These are phyloP conservation scores for Talaromyces adpressus DNA, from an alignment of 495 filamentous ascomycete species.

Conservation along the genomic window DNA sequence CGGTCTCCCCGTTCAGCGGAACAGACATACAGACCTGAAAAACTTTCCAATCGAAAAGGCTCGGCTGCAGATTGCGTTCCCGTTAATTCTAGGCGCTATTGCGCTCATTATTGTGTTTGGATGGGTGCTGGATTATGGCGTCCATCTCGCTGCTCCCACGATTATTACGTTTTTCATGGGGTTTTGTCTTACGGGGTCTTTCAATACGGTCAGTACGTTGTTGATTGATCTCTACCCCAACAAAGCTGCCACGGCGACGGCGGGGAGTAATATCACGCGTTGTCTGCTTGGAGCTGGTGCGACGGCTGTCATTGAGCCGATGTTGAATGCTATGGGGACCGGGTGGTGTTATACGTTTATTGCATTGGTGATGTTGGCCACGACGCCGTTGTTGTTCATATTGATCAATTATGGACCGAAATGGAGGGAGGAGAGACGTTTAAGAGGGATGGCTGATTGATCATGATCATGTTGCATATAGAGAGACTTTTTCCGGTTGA, in stretches of 20 bases:
- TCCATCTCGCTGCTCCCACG: conserved; percentile 36
- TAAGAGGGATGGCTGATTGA: neutral
- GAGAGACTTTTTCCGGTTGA: neutral
- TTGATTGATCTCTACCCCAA: conserved; percentile 60
- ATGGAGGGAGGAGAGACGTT: conserved; percentile 39
- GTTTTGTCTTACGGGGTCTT: conserved; percentile 45
- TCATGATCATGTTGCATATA: neutral
- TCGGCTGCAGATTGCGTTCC: conserved; percentile 24
- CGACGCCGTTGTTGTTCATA: conserved; percentile 45
- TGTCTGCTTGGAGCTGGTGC: conserved; percentile 62
- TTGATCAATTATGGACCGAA: conserved; percentile 35
- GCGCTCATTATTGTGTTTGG: conserved; percentile 31
- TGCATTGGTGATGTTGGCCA: conserved; percentile 43
- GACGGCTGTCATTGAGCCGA: conserved; percentile 57
- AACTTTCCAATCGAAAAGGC: conserved; percentile 32
- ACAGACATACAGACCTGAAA: conserved; percentile 31
- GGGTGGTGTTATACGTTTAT: conserved; percentile 69
- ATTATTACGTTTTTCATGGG: conserved; percentile 57
- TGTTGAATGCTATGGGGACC: conserved; percentile 56
- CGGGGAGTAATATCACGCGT: conserved; percentile 62
- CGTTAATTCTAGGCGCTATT: conserved; percentile 25
- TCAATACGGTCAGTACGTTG: conserved; percentile 52
- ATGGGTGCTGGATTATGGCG: conserved; percentile 27
- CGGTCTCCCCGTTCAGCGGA: conserved; percentile 37
- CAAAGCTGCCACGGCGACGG: conserved; percentile 56